phyloP scores from a whole-genome alignment of 805 yeast species.

The Wickerhamomyces pijperi region DNA sequence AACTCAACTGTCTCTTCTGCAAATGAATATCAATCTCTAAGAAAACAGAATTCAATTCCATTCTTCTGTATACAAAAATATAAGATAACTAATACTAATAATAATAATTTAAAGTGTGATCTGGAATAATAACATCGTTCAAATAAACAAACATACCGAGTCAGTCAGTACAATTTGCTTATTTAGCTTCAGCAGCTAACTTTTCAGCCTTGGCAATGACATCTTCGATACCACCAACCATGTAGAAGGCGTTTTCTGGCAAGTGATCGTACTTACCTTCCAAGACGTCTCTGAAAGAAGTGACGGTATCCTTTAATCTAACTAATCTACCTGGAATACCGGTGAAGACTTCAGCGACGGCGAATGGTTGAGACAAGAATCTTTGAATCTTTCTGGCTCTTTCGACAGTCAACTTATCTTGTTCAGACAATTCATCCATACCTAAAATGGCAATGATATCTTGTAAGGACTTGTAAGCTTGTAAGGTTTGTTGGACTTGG shows the following conservation, averaged over 20 bases:
- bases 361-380: constrained; percentile 99
- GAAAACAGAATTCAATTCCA: neutral
- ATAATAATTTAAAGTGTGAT: neutral
- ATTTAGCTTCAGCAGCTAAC: constrained; percentile 87
- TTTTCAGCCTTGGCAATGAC: constrained; percentile 98
- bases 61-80: neutral
- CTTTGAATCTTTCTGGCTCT: constrained; percentile 99
- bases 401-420: constrained; percentile 98
- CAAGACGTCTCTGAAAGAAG: constrained; percentile 92
- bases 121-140: neutral
- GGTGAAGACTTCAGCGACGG: constrained; percentile 99
- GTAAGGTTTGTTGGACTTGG: constrained; percentile 94
- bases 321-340: constrained; percentile 98
- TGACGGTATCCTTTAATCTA: constrained; percentile 88
- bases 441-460: constrained; percentile 99
- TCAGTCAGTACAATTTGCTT: constrained; percentile 11
- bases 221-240: constrained; percentile 99
- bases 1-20: too few species aligned
- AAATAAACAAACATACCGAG: too few species aligned
- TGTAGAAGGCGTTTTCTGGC: constrained; percentile 99
- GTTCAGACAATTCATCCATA: constrained; percentile 99
- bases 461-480: constrained; percentile 99
- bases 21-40: neutral
- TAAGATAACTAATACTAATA: neutral
- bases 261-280: constrained; percentile 98